These are phyloP conservation scores for Leccinum cinnamomeum DNA, from an alignment of 1,284 basidiomycete genomes.

Conservation along the genomic window DNA sequence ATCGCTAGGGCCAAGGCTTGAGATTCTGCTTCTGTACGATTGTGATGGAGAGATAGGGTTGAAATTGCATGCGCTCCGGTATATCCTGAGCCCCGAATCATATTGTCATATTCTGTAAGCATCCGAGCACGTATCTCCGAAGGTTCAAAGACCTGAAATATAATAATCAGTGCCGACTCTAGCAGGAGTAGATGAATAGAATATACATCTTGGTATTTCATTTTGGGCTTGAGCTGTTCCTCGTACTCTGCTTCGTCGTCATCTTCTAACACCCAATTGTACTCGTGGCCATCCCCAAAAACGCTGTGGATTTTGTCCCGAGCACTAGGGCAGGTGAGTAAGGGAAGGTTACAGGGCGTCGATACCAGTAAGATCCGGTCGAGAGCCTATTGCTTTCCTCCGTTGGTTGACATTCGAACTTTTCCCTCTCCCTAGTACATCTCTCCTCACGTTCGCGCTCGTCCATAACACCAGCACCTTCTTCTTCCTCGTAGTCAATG, in stretches of 20 bases:
- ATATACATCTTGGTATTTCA: constrained; percentile 88
- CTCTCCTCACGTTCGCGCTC: constrained; percentile 74
- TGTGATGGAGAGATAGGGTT: constrained; percentile 65
- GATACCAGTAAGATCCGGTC: constrained; percentile 82
- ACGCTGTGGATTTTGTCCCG: constrained; percentile 98
- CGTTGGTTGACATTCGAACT: constrained; percentile 58
- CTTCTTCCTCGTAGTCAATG: constrained; percentile 90
- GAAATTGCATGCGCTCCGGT: constrained; percentile 96
- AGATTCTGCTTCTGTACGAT: constrained; percentile 66
- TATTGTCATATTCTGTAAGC: constrained; percentile 93
- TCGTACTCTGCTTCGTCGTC: constrained; percentile 69
- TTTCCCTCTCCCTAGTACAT: constrained; percentile 59
- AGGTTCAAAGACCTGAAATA: constrained; percentile 89
- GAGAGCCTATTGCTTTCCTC: constrained; percentile 58
- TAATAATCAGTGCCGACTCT: constrained; percentile 9
- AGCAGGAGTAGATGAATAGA: constrained; percentile 5
- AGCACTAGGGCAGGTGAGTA: constrained; percentile 54
- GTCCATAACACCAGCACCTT: constrained; percentile 65
- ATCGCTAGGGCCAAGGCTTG: constrained; percentile 79
- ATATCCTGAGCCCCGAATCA: constrained; percentile 87
- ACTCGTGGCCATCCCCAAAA: constrained; percentile 44
- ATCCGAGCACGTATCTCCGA: constrained; percentile 91
- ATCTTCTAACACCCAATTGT: constrained; percentile 88
- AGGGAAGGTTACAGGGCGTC: constrained; percentile 42
- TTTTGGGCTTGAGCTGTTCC: constrained; percentile 65